These are phyloP conservation scores for Solidago caesia DNA, from an alignment of 129 eudicot species.

Conservation along the genomic window DNA sequence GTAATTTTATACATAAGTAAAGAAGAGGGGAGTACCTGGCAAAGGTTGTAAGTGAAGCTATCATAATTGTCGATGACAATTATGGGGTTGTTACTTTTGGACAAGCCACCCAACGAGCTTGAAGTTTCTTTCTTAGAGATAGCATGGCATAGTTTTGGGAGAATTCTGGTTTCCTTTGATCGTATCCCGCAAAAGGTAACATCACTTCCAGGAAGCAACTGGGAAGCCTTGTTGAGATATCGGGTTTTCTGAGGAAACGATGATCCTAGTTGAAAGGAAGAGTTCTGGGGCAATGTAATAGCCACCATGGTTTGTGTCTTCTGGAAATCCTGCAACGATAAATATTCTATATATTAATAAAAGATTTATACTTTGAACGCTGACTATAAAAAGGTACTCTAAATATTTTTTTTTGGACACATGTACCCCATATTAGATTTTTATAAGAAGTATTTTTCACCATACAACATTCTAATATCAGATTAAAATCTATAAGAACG, in stretches of 20 bases:
- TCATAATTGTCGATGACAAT: constrained; percentile 96
- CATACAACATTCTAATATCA: no score
- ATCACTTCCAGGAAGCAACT: constrained; percentile 19
- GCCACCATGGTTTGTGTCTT: neutral
- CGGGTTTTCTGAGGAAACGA: constrained; percentile 29
- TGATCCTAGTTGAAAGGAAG: neutral
- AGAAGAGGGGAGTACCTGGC: constrained; percentile 52
- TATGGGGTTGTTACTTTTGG: constrained; percentile 39
- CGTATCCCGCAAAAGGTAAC: constrained; percentile 9
- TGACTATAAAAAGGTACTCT: no score
- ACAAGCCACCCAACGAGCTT: neutral
- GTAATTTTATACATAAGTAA: neutral
- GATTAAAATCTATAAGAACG: no score
- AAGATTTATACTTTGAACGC: neutral
- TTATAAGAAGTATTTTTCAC: neutral
- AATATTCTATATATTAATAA: neutral
- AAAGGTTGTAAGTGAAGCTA: constrained; percentile 93
- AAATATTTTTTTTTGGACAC: no score
- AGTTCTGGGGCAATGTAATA: neutral
- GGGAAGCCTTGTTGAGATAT: constrained; percentile 17
- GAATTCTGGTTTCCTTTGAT: constrained; percentile 21
- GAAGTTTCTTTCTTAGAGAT: constrained; percentile 16
- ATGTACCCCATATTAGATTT: no score
- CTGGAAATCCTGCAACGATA: constrained; percentile 18
- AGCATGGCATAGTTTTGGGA: constrained; percentile 24